Base-by-base conservation (phyloP, 2,329 filamentous ascomycete species). In the Diaporthe nobilis region DNA sequence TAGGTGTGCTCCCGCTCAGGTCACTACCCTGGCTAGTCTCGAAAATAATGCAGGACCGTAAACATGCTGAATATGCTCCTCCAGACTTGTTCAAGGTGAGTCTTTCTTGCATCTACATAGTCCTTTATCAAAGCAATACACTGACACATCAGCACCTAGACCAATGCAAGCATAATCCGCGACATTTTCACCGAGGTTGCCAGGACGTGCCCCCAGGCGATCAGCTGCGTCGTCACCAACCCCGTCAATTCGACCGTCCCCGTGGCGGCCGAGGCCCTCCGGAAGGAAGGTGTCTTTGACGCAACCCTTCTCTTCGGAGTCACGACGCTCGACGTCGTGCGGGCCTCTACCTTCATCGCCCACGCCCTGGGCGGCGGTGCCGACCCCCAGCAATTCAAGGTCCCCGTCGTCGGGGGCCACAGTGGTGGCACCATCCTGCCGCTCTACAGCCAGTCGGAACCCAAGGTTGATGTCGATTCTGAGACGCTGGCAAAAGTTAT, bases 101-200 rank as follows among this genome's bases (percentile, higher is more conserved):
- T 13, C 12, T 1, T 57, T 0, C 25, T 22, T 20, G 15, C 9
- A 6, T 55, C 17, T 20, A 22, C 5, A 57, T 8, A 25, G 2
- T 17, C 1, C 1, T n/a, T 17, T 25, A 15, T 4, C 12, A 25
- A 25, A 28, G 3, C 0, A 28, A 0, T 3, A 4, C n/a, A 55
- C n/a, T 55, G 2, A 55, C 25, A 31, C 25, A 0, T 2, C 13
- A 55, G 10, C 2, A 22, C 44, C 51, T 17, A 57, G 53, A 57
- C 53, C 53, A 57, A 57, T 28, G 53, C 53, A 57, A 57, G 53
- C 25, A 57, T 57, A 0, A 57, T 57, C 15, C 53, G 28, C 53
- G 53, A 57, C 53, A 57, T 34, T 9, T 57, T 57, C 53, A 31
- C 53, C 28, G 53, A 57, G 28, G 15, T 57, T 31, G 53, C 53